Evolutionary conservation across 2,329 filamentous ascomycete genomes (phyloP), one percentile per base, ranked within the genome.

Genomic region (Fusarium incarnatum): DNA sequence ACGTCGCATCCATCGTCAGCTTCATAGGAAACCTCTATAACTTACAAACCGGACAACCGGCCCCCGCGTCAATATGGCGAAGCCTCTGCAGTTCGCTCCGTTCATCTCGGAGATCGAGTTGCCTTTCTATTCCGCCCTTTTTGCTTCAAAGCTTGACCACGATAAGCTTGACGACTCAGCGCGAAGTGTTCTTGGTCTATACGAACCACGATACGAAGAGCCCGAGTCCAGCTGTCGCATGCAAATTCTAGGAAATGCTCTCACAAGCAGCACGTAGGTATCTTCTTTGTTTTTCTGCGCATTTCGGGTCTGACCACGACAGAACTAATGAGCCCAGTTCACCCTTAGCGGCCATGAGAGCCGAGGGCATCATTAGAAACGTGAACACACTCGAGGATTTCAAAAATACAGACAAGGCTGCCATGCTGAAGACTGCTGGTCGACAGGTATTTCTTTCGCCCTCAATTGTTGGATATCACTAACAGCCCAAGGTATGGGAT

Each of bases 381-480:
- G 91, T 95, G 77, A 99, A 99, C 79, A 98, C 96, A 2, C 88
- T 97, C 73, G 95, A 98, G 74, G 94, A 96, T 76, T 98, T 98
- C 81, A 93, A 91, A 77, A 92, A 91, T 70, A 87, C 91, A 68
- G 93, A 98, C 79, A 96, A 95, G 79, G 79, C 86, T 13, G 89
- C 90, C 34, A 89, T 97, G 80, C 86, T 98, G 49, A 89, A 93
- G 67, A 90, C 91, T 67, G 91, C 93, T 40, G 95, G 91, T 13
- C 88, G 89, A 77, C 95, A 92, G 81, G 93, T 94, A 83, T 75
- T 56, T 56, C 9, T 13, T 13, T 8, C 8, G 15, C 11, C 15
- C 28, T 10, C 13, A 45, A 64, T 10, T 15, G 16, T 47, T 28
- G 20, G 18, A 22, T 9, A 5, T 20, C 27, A 32, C 73, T 78